These are phyloP conservation scores for Vaccinium macrocarpon DNA, from an alignment of 148 eudicot species.

Conservation along the genomic window DNA sequence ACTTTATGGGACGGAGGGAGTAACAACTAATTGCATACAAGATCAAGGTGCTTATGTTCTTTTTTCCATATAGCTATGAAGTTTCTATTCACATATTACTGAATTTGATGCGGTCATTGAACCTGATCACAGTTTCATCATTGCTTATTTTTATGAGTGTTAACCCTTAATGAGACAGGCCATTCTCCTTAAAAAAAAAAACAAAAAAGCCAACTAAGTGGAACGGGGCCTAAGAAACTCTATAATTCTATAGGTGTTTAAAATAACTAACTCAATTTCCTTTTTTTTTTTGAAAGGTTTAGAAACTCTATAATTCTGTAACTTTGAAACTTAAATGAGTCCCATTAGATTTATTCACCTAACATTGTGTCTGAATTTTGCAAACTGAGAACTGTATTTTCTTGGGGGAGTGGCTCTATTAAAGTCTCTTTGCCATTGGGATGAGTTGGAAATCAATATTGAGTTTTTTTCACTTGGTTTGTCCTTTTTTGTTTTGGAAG, in stretches of 20 bases:
- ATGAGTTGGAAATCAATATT: background rate
- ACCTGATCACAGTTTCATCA: background rate
- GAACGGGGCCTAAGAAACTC: background rate
- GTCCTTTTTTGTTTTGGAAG: no score
- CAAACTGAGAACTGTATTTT: no score
- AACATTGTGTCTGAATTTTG: no score
- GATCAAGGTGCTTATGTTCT: background rate
- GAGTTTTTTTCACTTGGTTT: no score
- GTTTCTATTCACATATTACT: background rate
- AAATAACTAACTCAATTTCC: no score
- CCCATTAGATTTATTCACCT: background rate
- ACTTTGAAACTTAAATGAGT: background rate
- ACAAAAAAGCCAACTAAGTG: no score
- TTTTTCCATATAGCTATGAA: background rate
- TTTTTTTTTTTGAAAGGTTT: background rate
- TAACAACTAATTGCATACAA: background rate
- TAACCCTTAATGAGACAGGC: background rate
- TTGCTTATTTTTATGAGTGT: background rate
- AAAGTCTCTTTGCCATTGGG: no score
- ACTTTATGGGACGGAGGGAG: no score
- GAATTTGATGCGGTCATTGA: background rate
- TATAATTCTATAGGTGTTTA: background rate
- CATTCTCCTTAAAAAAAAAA: no score
- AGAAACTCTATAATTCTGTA: background rate
- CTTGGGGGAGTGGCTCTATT: no score